Conservation (phyloP, 768 basidiomycete genomes). For the Mycena kentingensis region DNA sequence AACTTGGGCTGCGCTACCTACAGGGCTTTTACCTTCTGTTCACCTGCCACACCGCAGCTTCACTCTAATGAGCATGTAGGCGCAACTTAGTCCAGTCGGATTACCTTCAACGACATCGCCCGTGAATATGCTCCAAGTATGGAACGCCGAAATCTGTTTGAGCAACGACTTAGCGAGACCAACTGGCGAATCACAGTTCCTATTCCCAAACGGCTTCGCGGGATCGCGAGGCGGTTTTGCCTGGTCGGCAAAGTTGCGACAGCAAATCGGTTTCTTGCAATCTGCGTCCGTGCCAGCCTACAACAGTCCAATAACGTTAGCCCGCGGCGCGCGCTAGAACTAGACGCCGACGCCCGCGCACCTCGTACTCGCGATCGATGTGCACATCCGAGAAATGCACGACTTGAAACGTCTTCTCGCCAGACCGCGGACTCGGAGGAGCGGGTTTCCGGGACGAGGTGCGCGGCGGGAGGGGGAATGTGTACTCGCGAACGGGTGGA, state of each 20-base stretch:
- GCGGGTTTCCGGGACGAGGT: constrained; percentile 39
- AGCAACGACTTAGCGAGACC: constrained; percentile 54
- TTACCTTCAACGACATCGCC: constrained; percentile 65
- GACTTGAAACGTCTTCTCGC: constrained; percentile 52
- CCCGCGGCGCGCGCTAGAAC: not conserved
- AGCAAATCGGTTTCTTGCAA: constrained; percentile 67
- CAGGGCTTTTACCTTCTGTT: constrained; percentile 38
- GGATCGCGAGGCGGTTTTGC: constrained; percentile 39
- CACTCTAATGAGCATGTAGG: not conserved
- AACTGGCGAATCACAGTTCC: constrained; percentile 54
- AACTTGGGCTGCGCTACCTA: not conserved
- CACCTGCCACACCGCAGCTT: constrained; percentile 55
- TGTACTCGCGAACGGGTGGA: constrained; percentile 46
- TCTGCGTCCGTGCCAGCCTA: constrained; percentile 55
- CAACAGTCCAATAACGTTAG: not conserved
- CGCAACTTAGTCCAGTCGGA: not conserved
- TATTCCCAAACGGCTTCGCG: constrained; percentile 52
- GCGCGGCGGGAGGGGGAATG: constrained; percentile 45
- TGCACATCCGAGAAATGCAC: constrained; percentile 67
- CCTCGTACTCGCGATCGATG: constrained; percentile 57
- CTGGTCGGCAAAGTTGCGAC: constrained; percentile 50
- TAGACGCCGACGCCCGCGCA: constrained; percentile 27
- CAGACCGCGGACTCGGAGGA: constrained; percentile 37
- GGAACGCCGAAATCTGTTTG: constrained; percentile 38
- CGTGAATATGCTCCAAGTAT: constrained; percentile 59